These are phyloP conservation scores for Globisporangium okanoganense DNA, from an alignment of 352 stramenopile genomes.

Conservation along the genomic window DNA sequence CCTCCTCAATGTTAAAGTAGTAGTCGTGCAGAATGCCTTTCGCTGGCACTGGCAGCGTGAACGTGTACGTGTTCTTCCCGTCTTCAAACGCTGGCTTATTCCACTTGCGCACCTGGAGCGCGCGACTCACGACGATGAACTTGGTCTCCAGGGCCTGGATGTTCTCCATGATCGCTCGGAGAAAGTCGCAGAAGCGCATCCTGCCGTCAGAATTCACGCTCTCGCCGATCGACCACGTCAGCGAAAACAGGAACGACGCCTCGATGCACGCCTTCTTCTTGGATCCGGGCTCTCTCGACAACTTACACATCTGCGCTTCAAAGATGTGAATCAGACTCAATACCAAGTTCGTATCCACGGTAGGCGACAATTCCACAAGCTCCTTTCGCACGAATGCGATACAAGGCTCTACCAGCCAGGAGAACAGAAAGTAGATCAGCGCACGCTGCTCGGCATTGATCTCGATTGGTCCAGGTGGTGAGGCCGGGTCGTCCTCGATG, in stretches of 20 bases:
- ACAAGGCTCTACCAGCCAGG: slow-evolving; percentile 87
- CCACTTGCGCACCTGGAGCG: slow-evolving; percentile 83
- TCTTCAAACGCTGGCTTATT: slow-evolving; percentile 66
- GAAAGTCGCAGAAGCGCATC: slow-evolving; percentile 77
- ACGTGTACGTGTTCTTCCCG: slow-evolving; percentile 43
- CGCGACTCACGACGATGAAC: slow-evolving; percentile 69
- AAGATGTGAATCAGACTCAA: slow-evolving; percentile 86
- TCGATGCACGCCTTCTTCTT: slow-evolving; percentile 72
- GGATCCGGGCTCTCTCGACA: slow-evolving; percentile 61
- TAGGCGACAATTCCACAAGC: slow-evolving; percentile 80
- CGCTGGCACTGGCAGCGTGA: slow-evolving; percentile 47
- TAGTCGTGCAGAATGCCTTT: slow-evolving; percentile 87
- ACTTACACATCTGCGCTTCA: slow-evolving; percentile 70
- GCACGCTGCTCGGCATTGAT: slow-evolving; percentile 71
- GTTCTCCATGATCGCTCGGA: slow-evolving; percentile 74
- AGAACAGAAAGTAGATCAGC: slow-evolving; percentile 77
- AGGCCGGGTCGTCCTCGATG: slow-evolving; percentile 17
- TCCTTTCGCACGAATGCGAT: slow-evolving; percentile 89
- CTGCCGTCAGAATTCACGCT: slow-evolving; percentile 71
- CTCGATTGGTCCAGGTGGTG: slow-evolving; percentile 47
- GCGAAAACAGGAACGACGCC: slow-evolving; percentile 86
- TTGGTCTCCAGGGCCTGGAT: slow-evolving; percentile 65
- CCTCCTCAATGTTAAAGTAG: slow-evolving; percentile 77
- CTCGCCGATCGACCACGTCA: slow-evolving; percentile 90
- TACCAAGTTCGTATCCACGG: slow-evolving; percentile 89